Evolutionary conservation across 306 rosid species (phyloP).

Genomic region (Cucurbita maxima): DNA sequence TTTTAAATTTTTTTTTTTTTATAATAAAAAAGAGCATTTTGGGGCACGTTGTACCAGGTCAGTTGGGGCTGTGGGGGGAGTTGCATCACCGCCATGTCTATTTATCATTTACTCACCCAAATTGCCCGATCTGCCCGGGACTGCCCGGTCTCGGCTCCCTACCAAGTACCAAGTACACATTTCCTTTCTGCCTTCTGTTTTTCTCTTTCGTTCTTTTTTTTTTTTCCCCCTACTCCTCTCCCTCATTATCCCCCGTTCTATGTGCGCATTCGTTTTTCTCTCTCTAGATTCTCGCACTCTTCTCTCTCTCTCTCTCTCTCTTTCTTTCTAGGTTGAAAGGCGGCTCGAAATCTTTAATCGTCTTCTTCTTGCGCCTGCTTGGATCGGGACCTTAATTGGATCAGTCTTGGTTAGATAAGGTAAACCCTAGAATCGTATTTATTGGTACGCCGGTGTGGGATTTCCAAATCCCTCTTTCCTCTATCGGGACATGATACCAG

Average conservation of each 20-base stretch:
- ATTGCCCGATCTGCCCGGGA: conserved; percentile 30
- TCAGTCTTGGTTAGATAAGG: conserved; percentile 1
- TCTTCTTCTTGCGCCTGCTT: conserved; percentile 2
- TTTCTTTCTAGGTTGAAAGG: conserved; percentile 18
- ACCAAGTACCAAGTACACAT: conserved; percentile 32
- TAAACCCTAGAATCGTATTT: not conserved
- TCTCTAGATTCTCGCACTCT: conserved; percentile 13
- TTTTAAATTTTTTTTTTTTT: not conserved
- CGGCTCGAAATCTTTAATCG: conserved; percentile 18
- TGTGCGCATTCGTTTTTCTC: conserved; percentile 18
- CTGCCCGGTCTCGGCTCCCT: conserved; percentile 20
- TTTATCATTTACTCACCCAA: conserved; percentile 29
- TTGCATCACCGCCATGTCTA: conserved; percentile 13
- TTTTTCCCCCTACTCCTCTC: not conserved
- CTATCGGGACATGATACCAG: not conserved
- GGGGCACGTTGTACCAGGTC: conserved; percentile 8
- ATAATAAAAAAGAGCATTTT: conserved; percentile 11
- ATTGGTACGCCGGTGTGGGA: not conserved
- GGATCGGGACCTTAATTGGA: conserved; percentile 19
- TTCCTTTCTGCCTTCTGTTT: conserved; percentile 9
- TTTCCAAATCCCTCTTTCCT: not conserved
- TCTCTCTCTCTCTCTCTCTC: not conserved
- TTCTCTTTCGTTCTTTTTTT: conserved; percentile 13
- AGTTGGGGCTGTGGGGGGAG: conserved; percentile 6
- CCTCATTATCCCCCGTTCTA: not conserved